These are phyloP conservation scores for Pseudisothecium myosuroides DNA, from an alignment of 225 moss, liverwort and hornwort genomes.

Conservation along the genomic window DNA sequence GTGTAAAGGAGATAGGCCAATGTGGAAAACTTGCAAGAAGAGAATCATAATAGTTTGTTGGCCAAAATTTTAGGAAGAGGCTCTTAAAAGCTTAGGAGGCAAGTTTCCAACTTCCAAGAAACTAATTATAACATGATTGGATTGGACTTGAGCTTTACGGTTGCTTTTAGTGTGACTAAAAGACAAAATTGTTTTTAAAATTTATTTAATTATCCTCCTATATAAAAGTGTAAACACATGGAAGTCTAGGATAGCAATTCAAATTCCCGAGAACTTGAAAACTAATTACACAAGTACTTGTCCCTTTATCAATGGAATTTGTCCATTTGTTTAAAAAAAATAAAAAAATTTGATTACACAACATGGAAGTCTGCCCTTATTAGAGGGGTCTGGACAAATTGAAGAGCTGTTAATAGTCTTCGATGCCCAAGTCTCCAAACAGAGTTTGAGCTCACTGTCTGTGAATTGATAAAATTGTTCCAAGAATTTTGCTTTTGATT, in stretches of 20 bases:
- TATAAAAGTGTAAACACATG: not conserved
- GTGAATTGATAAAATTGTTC: not conserved
- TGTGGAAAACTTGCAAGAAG: not conserved
- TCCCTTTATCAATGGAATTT: too few species aligned
- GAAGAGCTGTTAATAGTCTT: not conserved
- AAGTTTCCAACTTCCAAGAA: not conserved
- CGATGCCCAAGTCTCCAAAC: not conserved
- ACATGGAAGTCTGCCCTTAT: too few species aligned
- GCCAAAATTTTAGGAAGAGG: not conserved
- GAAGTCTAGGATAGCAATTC: not conserved
- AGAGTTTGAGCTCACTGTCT: not conserved
- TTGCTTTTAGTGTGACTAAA: not conserved
- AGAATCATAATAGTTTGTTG: not conserved
- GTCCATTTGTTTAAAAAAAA: too few species aligned
- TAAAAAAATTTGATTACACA: too few species aligned
- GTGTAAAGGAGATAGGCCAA: fast-evolving
- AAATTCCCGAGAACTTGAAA: not conserved
- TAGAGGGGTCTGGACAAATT: too few species aligned
- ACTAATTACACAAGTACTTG: too few species aligned
- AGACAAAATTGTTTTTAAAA: not conserved
- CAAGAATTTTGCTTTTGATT: not conserved
- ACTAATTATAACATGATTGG: not conserved
- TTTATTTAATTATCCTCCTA: not conserved
- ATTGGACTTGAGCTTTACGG: not conserved
- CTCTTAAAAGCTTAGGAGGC: fast-evolving